These are phyloP conservation scores for Backusella sp. DNA, from an alignment of 192 early-diverging fungal species.

Conservation along the genomic window DNA sequence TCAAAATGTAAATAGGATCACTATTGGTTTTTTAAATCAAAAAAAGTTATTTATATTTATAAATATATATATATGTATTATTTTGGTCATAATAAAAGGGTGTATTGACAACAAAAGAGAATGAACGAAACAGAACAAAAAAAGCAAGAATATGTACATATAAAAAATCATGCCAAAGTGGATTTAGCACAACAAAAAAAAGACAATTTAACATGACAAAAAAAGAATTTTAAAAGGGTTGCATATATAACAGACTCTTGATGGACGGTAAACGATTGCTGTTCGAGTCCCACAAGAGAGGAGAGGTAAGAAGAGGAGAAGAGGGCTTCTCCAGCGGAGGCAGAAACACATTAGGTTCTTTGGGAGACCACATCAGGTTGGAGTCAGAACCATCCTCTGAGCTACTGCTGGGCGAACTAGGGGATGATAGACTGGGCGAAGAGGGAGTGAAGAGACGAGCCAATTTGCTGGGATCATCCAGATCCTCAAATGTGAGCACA, in stretches of 20 bases:
- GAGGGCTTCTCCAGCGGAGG: conserved; percentile 4
- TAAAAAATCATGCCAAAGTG: neutral
- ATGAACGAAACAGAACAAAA: neutral
- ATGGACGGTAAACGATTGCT: conserved; percentile 20
- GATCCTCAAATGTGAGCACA: conserved; percentile 10
- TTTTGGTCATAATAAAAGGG: neutral
- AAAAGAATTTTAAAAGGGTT: neutral
- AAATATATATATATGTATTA: no score
- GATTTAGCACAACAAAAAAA: neutral
- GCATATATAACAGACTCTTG: conserved; percentile 12
- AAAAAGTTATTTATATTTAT: neutral
- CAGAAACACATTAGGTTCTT: neutral
- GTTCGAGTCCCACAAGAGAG: neutral
- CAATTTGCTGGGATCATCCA: conserved; percentile 23
- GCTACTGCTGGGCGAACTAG: neutral
- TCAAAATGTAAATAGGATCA: conserved; percentile 1
- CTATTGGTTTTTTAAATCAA: neutral
- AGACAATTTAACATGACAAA: neutral
- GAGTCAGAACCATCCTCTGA: neutral
- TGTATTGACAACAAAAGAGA: neutral
- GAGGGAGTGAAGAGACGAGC: neutral
- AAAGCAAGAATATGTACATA: neutral
- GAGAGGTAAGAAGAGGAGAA: neutral
- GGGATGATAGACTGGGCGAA: conserved; percentile 11
- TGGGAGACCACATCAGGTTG: conserved; percentile 1